Evolutionary conservation across 176 grass and related monocot species (phyloP).

Genomic region (Rhynchospora tenuis): DNA sequence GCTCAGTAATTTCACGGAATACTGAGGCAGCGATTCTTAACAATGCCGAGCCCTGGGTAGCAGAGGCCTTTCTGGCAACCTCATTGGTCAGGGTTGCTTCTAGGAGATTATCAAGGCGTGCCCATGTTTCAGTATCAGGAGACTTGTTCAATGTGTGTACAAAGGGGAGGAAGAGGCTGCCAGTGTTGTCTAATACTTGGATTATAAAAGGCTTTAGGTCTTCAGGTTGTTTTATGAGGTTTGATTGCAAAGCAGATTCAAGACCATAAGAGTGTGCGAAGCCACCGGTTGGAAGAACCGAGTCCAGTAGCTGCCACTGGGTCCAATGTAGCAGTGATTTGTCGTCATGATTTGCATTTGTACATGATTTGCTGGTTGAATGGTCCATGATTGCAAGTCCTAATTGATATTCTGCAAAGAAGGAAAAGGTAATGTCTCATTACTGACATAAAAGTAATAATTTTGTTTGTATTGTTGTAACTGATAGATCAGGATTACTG

Average conservation of each 20-base stretch:
- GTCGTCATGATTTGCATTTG: background rate
- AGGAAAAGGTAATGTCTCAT: background rate
- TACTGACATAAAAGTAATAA: background rate
- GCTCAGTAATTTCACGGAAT: conserved; percentile 43
- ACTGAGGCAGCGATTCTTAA: conserved; percentile 58
- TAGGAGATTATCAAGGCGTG: conserved; percentile 54
- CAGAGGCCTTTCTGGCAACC: conserved; percentile 61
- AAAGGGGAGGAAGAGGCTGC: conserved; percentile 67
- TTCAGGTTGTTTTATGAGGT: conserved; percentile 38
- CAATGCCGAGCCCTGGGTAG: conserved; percentile 65
- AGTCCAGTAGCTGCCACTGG: conserved; percentile 88
- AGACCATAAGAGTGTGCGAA: conserved; percentile 84
- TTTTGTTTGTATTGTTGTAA: background rate
- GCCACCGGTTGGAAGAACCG: conserved; percentile 76
- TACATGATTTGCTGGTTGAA: background rate
- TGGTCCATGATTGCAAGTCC: background rate
- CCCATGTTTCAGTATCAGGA: conserved; percentile 37
- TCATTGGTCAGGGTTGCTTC: conserved; percentile 83
- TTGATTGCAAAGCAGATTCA: conserved; percentile 62
- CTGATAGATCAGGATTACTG: background rate
- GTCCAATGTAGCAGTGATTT: conserved; percentile 44
- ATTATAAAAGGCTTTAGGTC: conserved; percentile 55
- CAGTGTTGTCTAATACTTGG: conserved; percentile 64
- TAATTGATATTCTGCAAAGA: background rate
- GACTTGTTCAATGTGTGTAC: conserved; percentile 47